Evolutionary conservation across 73 alveolate genomes (phyloP).

Genomic region (Paramecium caudatum): DNA sequence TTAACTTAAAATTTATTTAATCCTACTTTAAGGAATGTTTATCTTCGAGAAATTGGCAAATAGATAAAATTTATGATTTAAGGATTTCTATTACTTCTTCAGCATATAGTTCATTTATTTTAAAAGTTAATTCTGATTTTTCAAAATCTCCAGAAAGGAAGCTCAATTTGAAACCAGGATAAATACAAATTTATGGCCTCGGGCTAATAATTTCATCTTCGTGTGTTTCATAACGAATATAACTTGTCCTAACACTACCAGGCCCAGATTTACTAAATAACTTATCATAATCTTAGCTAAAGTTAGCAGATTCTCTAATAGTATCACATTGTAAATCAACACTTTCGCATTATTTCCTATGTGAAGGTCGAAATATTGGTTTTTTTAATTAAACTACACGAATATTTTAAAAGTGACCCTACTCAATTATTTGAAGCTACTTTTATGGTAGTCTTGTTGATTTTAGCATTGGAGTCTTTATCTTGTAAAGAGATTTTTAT

Average conservation of each 20-base stretch:
- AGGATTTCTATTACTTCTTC: not conserved
- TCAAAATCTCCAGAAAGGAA: conserved; percentile 1
- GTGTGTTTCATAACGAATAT: not conserved
- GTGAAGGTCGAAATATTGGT: conserved; percentile 10
- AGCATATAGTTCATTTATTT: not conserved
- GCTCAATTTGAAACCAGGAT: conserved; percentile 12
- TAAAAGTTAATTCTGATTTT: not conserved
- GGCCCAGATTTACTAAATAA: not conserved
- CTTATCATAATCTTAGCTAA: not conserved
- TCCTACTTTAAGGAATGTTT: not conserved
- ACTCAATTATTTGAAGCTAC: not conserved
- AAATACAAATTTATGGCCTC: not conserved
- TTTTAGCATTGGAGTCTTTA: conserved; percentile 12
- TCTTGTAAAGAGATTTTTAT: not conserved
- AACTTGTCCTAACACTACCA: not conserved
- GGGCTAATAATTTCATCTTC: conserved; percentile 23
- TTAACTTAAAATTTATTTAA: not conserved
- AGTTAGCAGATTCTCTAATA: not conserved
- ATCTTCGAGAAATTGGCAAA: not conserved
- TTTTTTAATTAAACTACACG: not conserved
- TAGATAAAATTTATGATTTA: not conserved
- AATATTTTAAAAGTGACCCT: not conserved
- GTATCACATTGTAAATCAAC: conserved; percentile 9
- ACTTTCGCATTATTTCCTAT: conserved; percentile 22
- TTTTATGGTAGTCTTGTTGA: not conserved